Conservation (phyloP, 306 rosid species). For the Carpinus fangiana region DNA sequence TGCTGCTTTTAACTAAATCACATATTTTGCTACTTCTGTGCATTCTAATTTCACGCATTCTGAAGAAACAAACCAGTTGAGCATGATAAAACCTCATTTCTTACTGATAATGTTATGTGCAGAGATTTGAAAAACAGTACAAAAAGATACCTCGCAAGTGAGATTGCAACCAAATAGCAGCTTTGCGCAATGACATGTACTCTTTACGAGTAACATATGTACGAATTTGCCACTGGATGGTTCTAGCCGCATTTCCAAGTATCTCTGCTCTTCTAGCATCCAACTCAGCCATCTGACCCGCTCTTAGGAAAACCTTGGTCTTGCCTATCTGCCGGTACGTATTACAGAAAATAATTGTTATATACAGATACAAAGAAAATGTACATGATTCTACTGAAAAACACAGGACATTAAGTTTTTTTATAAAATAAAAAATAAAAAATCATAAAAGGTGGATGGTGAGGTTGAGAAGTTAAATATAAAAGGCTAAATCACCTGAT, state of each 20-base stretch:
- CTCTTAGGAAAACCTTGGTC: constrained; percentile 81
- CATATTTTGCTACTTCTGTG: too few species aligned
- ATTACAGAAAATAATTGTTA: too few species aligned
- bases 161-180: constrained; percentile 64
- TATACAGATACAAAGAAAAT: too few species aligned
- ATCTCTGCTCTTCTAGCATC: constrained; percentile 83
- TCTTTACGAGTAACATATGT: constrained; percentile 70
- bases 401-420: constrained; percentile 7
- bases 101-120: too few species aligned
- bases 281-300: constrained; percentile 93
- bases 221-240: constrained; percentile 75
- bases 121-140: too few species aligned
- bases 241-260: constrained; percentile 69
- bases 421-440: not conserved
- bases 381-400: not conserved
- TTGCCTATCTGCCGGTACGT: constrained; percentile 59
- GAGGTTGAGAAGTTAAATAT: constrained; percentile 9
- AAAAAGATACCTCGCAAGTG: constrained; percentile 58
- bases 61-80: too few species aligned
- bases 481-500: constrained; percentile 51
- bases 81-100: too few species aligned
- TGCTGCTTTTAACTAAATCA: too few species aligned
- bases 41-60: too few species aligned
- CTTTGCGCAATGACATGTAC: constrained; percentile 55
- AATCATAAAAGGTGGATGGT: constrained; percentile 1